Conservation (phyloP, 2,329 filamentous ascomycete genomes). For the Penicillium hesseltinei region DNA sequence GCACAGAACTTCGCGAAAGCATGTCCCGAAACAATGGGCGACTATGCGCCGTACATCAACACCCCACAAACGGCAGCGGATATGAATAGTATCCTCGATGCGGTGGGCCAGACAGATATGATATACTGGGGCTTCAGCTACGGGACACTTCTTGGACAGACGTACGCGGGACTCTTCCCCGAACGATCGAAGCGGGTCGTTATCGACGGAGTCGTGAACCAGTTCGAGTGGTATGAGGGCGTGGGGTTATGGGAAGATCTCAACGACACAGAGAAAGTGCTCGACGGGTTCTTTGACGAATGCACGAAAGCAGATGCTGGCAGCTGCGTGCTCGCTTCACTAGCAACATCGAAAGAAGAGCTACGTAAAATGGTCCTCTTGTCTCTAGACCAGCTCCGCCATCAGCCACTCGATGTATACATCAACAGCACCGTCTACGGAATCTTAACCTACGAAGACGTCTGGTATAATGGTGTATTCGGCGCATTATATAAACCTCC, state of each 20-base stretch:
- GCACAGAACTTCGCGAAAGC: conserved; percentile 43
- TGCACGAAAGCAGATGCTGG: neutral
- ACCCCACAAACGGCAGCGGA: conserved; percentile 53
- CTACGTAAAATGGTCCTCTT: neutral
- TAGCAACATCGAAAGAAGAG: conserved; percentile 4
- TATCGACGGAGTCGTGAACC: conserved; percentile 25
- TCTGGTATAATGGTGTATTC: conserved; percentile 25
- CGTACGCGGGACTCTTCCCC: conserved; percentile 42
- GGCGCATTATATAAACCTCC: conserved; percentile 1
- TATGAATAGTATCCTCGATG: conserved; percentile 52
- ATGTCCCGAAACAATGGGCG: conserved; percentile 48
- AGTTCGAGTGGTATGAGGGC: conserved; percentile 28
- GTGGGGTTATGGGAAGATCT: conserved; percentile 11
- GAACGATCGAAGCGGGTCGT: conserved; percentile 25
- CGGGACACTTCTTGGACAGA: conserved; percentile 43
- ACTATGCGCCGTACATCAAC: conserved; percentile 48
- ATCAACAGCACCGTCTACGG: conserved; percentile 20
- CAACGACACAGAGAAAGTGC: conserved; percentile 19
- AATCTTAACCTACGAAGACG: conserved; percentile 11
- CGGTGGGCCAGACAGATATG: conserved; percentile 40
- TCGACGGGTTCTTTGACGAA: conserved; percentile 13
- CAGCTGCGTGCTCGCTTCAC: neutral
- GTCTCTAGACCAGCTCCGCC: conserved; percentile 3
- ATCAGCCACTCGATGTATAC: conserved; percentile 22
- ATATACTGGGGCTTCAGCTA: conserved; percentile 45